Conservation (phyloP, 148 eudicot species). For the Cornus suecica region DNA sequence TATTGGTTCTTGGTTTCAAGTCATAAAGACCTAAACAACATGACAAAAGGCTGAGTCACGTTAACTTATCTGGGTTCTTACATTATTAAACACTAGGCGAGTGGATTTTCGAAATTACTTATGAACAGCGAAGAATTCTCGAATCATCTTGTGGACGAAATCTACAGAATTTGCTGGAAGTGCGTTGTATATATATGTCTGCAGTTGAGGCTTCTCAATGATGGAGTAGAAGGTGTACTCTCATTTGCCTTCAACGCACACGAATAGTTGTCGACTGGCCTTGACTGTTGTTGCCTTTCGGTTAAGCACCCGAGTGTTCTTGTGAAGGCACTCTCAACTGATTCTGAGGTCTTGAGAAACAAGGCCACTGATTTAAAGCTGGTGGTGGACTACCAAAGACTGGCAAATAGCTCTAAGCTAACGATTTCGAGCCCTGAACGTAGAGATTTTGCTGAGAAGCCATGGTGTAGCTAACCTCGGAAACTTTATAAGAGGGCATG, state of each 20-base stretch:
- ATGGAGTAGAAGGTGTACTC: constrained; percentile 38
- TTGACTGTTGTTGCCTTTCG: constrained; percentile 57
- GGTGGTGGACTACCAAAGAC: constrained; percentile 66
- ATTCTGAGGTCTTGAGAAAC: constrained; percentile 49
- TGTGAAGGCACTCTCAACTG: constrained; percentile 36
- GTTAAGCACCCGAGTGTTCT: constrained; percentile 37
- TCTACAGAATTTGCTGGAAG: constrained; percentile 21
- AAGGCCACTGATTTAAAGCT: constrained; percentile 39
- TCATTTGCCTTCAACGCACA: constrained; percentile 62
- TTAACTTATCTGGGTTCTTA: too few relatives aligned
- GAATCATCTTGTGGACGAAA: not conserved
- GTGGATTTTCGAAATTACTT: not conserved
- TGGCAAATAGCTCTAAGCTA: constrained; percentile 60
- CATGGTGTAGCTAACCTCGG: constrained; percentile 46
- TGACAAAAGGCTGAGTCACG: too few relatives aligned
- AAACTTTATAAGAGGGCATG: constrained; percentile 27
- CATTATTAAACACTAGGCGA: too few relatives aligned
- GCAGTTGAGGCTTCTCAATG: constrained; percentile 25
- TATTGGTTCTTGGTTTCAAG: too few relatives aligned
- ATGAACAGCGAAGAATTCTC: not conserved
- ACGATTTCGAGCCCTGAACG: constrained; percentile 46
- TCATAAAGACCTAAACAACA: too few relatives aligned
- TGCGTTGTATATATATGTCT: constrained; percentile 49
- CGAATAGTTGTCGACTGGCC: constrained; percentile 53
- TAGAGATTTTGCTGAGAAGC: constrained; percentile 49